Evolutionary conservation across 768 basidiomycete genomes (phyloP).

Genomic region (Phaeolepiota aurea): DNA sequence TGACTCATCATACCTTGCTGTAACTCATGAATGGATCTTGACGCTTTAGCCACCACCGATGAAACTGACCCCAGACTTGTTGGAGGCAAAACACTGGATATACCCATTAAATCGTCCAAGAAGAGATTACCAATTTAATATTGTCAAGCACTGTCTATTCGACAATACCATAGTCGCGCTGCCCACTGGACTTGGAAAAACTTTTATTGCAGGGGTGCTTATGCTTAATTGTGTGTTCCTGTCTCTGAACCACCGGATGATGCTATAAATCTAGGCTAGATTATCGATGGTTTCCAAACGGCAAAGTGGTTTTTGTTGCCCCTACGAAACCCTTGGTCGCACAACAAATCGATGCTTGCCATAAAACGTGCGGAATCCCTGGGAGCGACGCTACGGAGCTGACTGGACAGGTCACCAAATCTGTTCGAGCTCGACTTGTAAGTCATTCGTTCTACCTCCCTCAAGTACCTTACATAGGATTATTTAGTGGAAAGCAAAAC

Average conservation of each 20-base stretch:
- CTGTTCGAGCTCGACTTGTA: conserved; percentile 53
- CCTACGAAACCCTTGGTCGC: conserved; percentile 95
- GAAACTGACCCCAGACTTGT: conserved; percentile 70
- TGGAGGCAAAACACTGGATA: conserved; percentile 80
- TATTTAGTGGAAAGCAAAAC: conserved; percentile 67
- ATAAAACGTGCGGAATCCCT: conserved; percentile 88
- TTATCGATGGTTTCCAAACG: conserved; percentile 89
- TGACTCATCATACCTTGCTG: background rate
- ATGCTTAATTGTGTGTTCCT: conserved; percentile 77
- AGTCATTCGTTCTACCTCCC: conserved; percentile 13
- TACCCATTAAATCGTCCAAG: conserved; percentile 85
- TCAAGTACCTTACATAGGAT: background rate
- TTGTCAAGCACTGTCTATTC: conserved; percentile 76
- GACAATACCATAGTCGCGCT: conserved; percentile 92
- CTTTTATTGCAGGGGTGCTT: conserved; percentile 93
- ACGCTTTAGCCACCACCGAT: conserved; percentile 61
- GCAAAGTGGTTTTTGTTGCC: conserved; percentile 91
- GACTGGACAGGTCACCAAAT: conserved; percentile 62
- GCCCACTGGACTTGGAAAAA: conserved; percentile 96
- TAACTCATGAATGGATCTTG: background rate
- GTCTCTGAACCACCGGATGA: conserved; percentile 1
- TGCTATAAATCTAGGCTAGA: conserved; percentile 30
- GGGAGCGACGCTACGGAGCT: conserved; percentile 79
- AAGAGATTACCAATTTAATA: conserved; percentile 93
- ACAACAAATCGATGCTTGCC: conserved; percentile 92